These are phyloP conservation scores for Trichosanthes truncata DNA, from an alignment of 306 rosid genomes.

Conservation along the genomic window DNA sequence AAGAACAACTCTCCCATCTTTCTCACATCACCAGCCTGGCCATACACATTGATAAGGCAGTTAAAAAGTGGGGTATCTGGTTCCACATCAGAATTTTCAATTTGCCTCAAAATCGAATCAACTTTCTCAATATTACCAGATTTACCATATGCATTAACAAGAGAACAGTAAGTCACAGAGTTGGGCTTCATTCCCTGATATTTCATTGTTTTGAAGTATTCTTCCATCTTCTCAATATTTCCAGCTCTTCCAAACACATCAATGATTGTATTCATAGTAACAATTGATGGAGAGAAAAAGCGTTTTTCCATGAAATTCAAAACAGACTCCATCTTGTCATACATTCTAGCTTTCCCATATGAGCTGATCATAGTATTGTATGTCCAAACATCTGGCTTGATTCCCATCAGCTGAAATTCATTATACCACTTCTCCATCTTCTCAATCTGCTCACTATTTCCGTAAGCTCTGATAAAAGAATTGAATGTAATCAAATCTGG, in stretches of 20 bases:
- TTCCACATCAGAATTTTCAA: conserved; percentile 62
- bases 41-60: conserved; percentile 64
- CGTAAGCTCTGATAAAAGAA: conserved; percentile 56
- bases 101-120: conserved; percentile 69
- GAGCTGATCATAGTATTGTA: conserved; percentile 74
- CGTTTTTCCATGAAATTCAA: conserved; percentile 66
- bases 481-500: conserved; percentile 81
- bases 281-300: conserved; percentile 54
- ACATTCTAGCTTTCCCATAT: conserved; percentile 68
- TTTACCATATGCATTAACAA: conserved; percentile 66
- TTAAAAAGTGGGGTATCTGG: conserved; percentile 77
- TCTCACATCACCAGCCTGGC: conserved; percentile 49
- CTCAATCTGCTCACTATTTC: conserved; percentile 51
- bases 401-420: conserved; percentile 79
- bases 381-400: conserved; percentile 62
- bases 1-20: conserved; percentile 54
- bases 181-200: conserved; percentile 78
- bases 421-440: conserved; percentile 90
- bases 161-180: conserved; percentile 69
- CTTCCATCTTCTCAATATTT: conserved; percentile 54
- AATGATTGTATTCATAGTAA: conserved; percentile 68
- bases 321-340: conserved; percentile 54
- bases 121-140: conserved; percentile 45
- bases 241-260: conserved; percentile 80
- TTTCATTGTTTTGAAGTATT: conserved; percentile 59